Conservation (phyloP, 177 flowering plant genomes). For the Vitis hybrid region DNA sequence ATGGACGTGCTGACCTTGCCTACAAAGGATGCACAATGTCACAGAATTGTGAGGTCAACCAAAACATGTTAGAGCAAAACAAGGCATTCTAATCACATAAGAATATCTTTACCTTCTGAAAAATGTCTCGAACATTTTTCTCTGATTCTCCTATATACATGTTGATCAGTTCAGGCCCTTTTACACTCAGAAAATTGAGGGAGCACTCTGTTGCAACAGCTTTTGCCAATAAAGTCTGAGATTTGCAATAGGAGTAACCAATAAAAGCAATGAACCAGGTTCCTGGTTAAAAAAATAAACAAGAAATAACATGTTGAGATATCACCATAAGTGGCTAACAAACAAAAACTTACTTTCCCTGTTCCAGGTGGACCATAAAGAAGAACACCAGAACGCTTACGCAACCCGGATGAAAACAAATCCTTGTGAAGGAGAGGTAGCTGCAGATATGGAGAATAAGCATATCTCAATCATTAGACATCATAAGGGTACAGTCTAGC, state of each 20-base stretch:
- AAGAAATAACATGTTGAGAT: background rate
- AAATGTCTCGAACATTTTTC: slow-evolving; percentile 90
- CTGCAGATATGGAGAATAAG: slow-evolving; percentile 35
- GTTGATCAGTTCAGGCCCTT: slow-evolving; percentile 93
- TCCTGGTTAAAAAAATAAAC: background rate
- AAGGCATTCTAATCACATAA: slow-evolving; percentile 1
- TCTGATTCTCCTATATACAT: slow-evolving; percentile 87
- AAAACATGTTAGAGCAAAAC: background rate
- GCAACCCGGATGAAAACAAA: slow-evolving; percentile 92
- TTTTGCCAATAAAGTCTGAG: slow-evolving; percentile 89
- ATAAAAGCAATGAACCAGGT: background rate
- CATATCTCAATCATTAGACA: background rate
- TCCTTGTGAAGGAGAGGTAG: slow-evolving; percentile 90
- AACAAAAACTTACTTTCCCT: slow-evolving; percentile 65
- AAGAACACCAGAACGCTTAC: slow-evolving; percentile 93
- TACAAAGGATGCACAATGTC: slow-evolving; percentile 26
- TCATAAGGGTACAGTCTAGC: background rate
- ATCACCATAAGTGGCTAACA: background rate
- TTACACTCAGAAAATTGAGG: slow-evolving; percentile 90
- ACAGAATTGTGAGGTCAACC: slow-evolving; percentile 1
- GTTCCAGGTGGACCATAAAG: slow-evolving; percentile 99
- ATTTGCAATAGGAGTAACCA: slow-evolving; percentile 9
- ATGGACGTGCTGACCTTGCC: slow-evolving; percentile 97
- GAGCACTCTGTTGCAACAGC: slow-evolving; percentile 99
- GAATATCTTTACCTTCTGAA: slow-evolving; percentile 69